Evolutionary conservation across 805 yeast species (phyloP), one percentile per base, ranked within the genome.

Genomic region (Tanozyma kutaoensis): DNA sequence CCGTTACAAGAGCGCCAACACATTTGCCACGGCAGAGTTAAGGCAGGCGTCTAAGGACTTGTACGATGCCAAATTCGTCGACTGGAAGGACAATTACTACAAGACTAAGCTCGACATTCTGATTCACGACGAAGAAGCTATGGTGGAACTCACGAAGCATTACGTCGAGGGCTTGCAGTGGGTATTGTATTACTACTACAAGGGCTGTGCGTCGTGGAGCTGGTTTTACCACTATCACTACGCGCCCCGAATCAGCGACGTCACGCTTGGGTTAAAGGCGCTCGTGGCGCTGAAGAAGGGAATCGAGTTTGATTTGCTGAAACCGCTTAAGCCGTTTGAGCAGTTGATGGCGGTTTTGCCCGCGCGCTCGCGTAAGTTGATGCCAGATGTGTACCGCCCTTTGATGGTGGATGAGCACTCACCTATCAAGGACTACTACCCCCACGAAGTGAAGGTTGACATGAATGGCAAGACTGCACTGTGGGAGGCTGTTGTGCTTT

Each of bases 291-390:
- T 80, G 31, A 48, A 59, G 19, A n/a, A n/a, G n/a, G n/a, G n/a
- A n/a, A 15, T 15, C 17, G 17, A 15, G 7, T 85, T 86, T 40
- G 72, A 75, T 11, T 50, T 62, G 37, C 86, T 93, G 5, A 48
- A 48, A 4, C 98, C 98, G 0, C 84, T 91, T 58, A 70, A 61
- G 33, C 98, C 98, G 8, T 88, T 82, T 51, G 88, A 91, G 49
- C 98, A 91, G 57, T 66, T 91, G 42, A 91, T 88, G 98, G 88
- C 95, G 12, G 98, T 91, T 14, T 61, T 91, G 38, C 98, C 98
- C 1, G 95, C 88, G 14, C 73, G 96, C 60, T 85, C 96, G 4
- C 72, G 69, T 28, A 59, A 63, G 24, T 66, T 91, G 38, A 72
- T 91, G 44, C 97, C 98, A 1, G 48, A 62, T 6, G 71, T 72